Evolutionary conservation across 192 early-diverging fungal species (phyloP).

Genomic region (Coemansia sp.): DNA sequence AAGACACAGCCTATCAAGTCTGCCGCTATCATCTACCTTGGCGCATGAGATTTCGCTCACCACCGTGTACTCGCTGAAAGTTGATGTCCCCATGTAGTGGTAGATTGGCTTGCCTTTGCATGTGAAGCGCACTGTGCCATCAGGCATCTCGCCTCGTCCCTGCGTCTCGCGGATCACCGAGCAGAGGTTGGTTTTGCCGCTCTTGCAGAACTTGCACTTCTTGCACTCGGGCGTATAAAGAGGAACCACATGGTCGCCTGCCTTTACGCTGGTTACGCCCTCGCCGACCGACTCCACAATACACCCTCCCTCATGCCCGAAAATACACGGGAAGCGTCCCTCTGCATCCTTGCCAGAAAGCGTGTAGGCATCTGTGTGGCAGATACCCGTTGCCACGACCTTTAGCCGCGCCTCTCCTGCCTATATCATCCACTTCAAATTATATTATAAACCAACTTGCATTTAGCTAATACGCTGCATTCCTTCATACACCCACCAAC

Average conservation of each 20-base stretch:
- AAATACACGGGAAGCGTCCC: constrained; percentile 87
- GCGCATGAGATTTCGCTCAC: constrained; percentile 88
- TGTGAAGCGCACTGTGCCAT: constrained; percentile 85
- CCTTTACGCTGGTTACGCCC: constrained; percentile 82
- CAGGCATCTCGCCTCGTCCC: constrained; percentile 94
- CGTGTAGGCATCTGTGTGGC: constrained; percentile 97
- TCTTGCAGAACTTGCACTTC: constrained; percentile 97
- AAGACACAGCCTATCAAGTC: constrained; percentile 84
- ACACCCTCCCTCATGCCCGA: constrained; percentile 96
- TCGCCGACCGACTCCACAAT: constrained; percentile 96
- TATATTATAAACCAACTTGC: background rate
- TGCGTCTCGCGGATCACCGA: constrained; percentile 87
- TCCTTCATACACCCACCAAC: background rate
- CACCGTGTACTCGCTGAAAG: constrained; percentile 96
- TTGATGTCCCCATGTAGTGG: constrained; percentile 97
- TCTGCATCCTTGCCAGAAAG: constrained; percentile 81
- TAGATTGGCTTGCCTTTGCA: constrained; percentile 85
- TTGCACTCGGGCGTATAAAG: constrained; percentile 88
- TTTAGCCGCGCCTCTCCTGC: constrained; percentile 94
- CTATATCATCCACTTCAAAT: constrained; percentile 4
- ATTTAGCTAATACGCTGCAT: background rate
- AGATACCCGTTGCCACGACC: constrained; percentile 85
- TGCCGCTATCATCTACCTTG: constrained; percentile 76
- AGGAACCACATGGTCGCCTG: constrained; percentile 96
- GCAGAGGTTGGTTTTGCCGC: constrained; percentile 97